Base-by-base conservation (phyloP, 2,329 filamentous ascomycete species). In the Paraconiothyrium sp. region DNA sequence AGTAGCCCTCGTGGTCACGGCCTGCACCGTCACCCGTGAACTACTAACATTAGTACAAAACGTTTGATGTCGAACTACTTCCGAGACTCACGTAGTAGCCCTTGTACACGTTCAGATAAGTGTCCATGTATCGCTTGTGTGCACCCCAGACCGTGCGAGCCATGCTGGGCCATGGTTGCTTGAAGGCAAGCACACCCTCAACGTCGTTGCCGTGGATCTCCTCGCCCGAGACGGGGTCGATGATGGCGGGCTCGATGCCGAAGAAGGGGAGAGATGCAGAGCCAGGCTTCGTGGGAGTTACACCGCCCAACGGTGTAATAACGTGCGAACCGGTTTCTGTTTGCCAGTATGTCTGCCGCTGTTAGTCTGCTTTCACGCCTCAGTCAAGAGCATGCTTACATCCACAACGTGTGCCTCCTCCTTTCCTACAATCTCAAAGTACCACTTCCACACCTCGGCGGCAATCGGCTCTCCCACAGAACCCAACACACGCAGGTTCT, bases 361-460 rank as follows among this genome's bases (percentile, higher is more conserved):
- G 50, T 78, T 56, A 78, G 70, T 49, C 51, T 48, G 47, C 43
- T 30, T 32, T 46, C 47, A 27, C 39, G 10, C 43, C 34, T 39
- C 41, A 7, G 20, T 48, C 27, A n/a, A 37, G 16, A 4, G 57
- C 43, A 47, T 59, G 88, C 93, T 87, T 84, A 97, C 93, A 79
- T 99, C 95, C 58, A 97, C 90, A 79, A 99, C 86, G 76, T 99
- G 95, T 52, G 92, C 91, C 80, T 97, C 90, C 80, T 94, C 90
- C 85, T 93, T 96, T 75, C 95, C 95, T 57, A 99, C 93, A 70
- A 91, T 87, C 80, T 98, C 93, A 78, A 93, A 94, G 83, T 98
- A 99, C 95, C 95, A 99, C 83, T 98, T 98, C 95, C 95, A 99
- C 62, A 99, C 92, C 80, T 99, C 95, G 24, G 94, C 92, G 20